Evolutionary conservation across 257 asterid genomes (phyloP), one percentile per base, ranked within the genome.

Genomic region (Forsythia viridissima): DNA sequence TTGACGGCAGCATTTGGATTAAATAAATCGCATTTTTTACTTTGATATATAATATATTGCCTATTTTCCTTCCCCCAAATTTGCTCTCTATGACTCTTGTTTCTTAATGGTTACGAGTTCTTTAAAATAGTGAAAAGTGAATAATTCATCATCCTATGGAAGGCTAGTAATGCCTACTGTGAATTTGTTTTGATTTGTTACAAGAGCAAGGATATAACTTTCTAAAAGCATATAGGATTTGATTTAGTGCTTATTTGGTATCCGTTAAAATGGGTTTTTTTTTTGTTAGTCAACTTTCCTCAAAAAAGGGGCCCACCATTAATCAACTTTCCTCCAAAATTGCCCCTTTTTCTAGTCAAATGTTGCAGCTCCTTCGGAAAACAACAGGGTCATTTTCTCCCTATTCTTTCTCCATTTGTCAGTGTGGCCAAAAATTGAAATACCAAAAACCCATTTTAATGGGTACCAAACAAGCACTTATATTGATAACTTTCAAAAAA

Each of bases 121-220:
- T 13, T 43, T 51, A 30, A 76, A 76, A 83, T 68, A 76, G 57
- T 81, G 52, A 73, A 15, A 65, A 21, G 69, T 34, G 38, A 78
- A 70, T 67, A 72, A 79, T 69, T 72, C 18, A 61, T 61, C 63
- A 61, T 73, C 72, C 9, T 37, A 42, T 44, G n/a, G 46, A 48
- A 48, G 63, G 42, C 71, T 70, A 66, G 72, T 44, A 52, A 42
- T 41, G 59, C 48, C 67, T 46, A 65, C 36, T 3, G 24, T 16
- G 34, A 12, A 15, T 51, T 68, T 63, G 67, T 12, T 73, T 74
- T 7, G 37, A 72, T 71, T 85, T 63, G 74, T 67, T 44, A 41
- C 5, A 65, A 78, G 74, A 65, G 55, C 57, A 15, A 63, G 5
- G 73, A 57, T 24, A n/a, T 70, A 34, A 72, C 80, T 42, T 70